Conservation (phyloP, 1,284 basidiomycete genomes). For the Melampsora medusae region DNA sequence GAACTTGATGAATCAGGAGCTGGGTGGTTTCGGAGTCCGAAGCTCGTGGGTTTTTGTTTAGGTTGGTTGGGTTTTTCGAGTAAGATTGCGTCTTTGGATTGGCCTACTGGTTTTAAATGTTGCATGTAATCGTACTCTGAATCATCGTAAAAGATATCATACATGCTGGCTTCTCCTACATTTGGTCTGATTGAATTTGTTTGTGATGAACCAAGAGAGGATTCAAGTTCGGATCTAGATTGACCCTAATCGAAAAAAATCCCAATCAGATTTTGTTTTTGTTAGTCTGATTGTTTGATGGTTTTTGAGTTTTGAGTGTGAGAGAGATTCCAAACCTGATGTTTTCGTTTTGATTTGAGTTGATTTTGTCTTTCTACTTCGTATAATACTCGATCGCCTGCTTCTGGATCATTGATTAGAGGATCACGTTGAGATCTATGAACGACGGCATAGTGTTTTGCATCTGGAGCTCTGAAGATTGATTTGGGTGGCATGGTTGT, state of each 20-base stretch:
- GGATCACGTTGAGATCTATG: constrained; percentile 95
- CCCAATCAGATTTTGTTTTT: not conserved
- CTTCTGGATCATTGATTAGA: constrained; percentile 87
- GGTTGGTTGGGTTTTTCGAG: constrained; percentile 53
- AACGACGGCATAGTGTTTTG: constrained; percentile 92
- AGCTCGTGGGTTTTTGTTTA: constrained; percentile 53
- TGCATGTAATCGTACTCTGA: constrained; percentile 99
- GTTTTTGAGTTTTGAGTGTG: not conserved
- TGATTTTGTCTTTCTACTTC: constrained; percentile 70
- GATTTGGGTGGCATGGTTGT: constrained; percentile 58
- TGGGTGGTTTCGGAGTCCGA: constrained; percentile 51
- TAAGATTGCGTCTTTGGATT: constrained; percentile 66
- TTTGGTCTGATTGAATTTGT: constrained; percentile 49
- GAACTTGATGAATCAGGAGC: constrained; percentile 49
- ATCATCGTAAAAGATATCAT: constrained; percentile 94
- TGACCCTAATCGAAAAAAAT: not conserved
- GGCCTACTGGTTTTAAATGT: constrained; percentile 76
- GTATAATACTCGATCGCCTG: constrained; percentile 82
- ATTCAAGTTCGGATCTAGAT: constrained; percentile 9
- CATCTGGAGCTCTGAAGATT: constrained; percentile 81
- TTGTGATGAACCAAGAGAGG: constrained; percentile 12
- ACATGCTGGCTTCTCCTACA: constrained; percentile 79
- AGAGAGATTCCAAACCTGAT: not conserved
- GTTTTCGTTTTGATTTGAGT: constrained; percentile 59
- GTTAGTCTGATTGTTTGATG: too few relatives aligned